Percentiles rank a stretch among this genome's conserved stretches.
These are phyloP conservation scores for Pseudogymnoascus sp. DNA, from an alignment of 2,329 filamentous ascomycete species.

Conservation along the genomic window DNA sequence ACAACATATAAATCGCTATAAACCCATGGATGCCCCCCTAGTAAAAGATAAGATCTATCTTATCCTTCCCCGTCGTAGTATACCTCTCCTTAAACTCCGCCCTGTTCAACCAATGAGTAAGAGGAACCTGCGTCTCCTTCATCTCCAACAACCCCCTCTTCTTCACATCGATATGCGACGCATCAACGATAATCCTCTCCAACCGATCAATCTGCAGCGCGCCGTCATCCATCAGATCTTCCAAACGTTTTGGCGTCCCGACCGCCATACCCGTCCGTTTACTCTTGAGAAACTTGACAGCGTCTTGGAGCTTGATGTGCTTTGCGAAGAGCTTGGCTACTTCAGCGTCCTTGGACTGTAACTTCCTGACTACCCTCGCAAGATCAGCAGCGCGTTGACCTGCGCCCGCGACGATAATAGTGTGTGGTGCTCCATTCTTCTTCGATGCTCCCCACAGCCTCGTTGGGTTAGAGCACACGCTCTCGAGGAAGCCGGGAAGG, in stretches of 20 bases:
- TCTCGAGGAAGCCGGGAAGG: constrained; percentile 70
- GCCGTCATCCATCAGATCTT: constrained; percentile 74
- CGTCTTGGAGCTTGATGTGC: constrained; percentile 91
- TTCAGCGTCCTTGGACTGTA: constrained; percentile 67
- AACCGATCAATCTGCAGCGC: constrained; percentile 63
- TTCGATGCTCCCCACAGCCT: constrained; percentile 55
- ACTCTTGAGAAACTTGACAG: constrained; percentile 64
- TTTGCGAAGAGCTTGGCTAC: constrained; percentile 96
- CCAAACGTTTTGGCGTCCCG: constrained; percentile 77
- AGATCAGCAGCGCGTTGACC: constrained; percentile 82
- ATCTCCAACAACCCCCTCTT: constrained; percentile 91
- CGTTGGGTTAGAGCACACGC: constrained; percentile 48
- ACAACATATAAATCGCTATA: neutral
- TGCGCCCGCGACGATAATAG: constrained; percentile 76
- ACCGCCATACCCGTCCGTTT: constrained; percentile 76
- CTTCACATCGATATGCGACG: constrained; percentile 89
- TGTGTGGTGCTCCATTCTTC: constrained; percentile 70
- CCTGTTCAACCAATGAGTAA: constrained; percentile 65
- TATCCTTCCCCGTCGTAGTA: constrained; percentile 43
- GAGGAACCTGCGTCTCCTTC: constrained; percentile 79
- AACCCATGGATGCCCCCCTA: constrained; percentile 4
- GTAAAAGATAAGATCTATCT: constrained; percentile 41
- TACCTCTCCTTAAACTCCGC: constrained; percentile 66
- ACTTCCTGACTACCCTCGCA: constrained; percentile 64
- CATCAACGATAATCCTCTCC: constrained; percentile 78